Evolutionary conservation across 768 basidiomycete species (phyloP).

Genomic region (Trametes elegans): DNA sequence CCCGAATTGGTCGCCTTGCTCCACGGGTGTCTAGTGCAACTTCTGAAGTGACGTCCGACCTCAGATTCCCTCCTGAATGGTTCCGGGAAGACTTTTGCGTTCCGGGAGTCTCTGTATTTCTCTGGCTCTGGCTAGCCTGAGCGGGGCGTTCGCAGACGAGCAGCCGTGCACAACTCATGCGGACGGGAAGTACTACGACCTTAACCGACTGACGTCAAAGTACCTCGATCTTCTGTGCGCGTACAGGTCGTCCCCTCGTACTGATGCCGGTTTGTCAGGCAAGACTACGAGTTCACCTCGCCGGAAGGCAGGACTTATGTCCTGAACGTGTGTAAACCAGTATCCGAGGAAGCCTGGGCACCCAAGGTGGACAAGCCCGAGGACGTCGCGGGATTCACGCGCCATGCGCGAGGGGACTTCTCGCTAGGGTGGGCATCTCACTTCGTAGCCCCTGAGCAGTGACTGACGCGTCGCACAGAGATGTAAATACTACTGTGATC

Average conservation of each 20-base stretch:
- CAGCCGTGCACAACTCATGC: conserved; percentile 60
- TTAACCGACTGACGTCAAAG: conserved; percentile 60
- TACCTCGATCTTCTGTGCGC: conserved; percentile 29
- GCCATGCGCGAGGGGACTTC: conserved; percentile 63
- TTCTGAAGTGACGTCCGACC: not conserved
- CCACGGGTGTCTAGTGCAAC: too few relatives aligned
- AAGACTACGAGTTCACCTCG: conserved; percentile 59
- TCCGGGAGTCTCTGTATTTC: conserved; percentile 6
- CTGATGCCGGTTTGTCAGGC: conserved; percentile 39
- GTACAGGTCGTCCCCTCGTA: not conserved
- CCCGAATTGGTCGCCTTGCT: too few relatives aligned
- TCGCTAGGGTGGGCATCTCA: conserved; percentile 56
- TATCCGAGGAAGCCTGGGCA: conserved; percentile 58
- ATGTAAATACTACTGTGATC: conserved; percentile 62
- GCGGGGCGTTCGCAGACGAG: conserved; percentile 35
- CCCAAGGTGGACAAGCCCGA: conserved; percentile 48
- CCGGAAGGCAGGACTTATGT: conserved; percentile 44
- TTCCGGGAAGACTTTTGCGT: not conserved
- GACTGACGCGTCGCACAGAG: conserved; percentile 33
- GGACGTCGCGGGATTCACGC: conserved; percentile 62
- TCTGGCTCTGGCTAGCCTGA: conserved; percentile 8
- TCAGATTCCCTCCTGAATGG: not conserved
- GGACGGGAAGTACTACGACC: conserved; percentile 61
- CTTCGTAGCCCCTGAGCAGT: not conserved
- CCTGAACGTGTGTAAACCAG: conserved; percentile 65